Evolutionary conservation across 1,284 basidiomycete species (phyloP).

Genomic region (Ceratobasidium sp.): DNA sequence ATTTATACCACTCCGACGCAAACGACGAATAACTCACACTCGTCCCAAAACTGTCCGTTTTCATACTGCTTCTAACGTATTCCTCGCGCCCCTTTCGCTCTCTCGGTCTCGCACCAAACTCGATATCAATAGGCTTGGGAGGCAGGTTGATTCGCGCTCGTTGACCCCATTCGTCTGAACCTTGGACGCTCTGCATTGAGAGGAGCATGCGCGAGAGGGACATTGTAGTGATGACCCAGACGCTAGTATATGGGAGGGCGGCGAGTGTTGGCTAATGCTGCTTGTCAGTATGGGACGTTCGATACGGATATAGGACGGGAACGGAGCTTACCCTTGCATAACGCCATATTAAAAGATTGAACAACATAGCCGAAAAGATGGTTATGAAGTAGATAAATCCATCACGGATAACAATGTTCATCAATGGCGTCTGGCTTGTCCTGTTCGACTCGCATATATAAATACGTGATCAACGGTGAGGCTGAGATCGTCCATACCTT

Average conservation of each 20-base stretch:
- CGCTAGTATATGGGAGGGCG: neutral
- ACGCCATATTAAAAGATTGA: constrained; percentile 22
- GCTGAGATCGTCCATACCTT: neutral
- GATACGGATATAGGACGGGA: no score
- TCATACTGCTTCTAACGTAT: neutral
- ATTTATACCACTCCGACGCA: neutral
- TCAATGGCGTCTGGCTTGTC: constrained; percentile 16
- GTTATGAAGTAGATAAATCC: constrained; percentile 26
- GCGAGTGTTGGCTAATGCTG: neutral
- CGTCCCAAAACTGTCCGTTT: neutral
- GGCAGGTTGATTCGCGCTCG: constrained; percentile 2
- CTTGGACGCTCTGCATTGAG: constrained; percentile 17
- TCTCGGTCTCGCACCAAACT: neutral
- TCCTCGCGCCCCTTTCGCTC: neutral
- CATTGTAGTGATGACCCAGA: constrained; percentile 15
- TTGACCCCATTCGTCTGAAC: constrained; percentile 29
- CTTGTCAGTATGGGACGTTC: no score
- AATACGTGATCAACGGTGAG: neutral
- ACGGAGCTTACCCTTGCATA: constrained; percentile 24
- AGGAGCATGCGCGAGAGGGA: constrained; percentile 16
- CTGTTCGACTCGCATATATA: neutral
- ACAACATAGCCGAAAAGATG: constrained; percentile 24
- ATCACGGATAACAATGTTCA: constrained; percentile 18
- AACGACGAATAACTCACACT: constrained; percentile 7
- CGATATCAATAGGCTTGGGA: neutral